These are phyloP conservation scores for Cryptococcus sp. DNA, from an alignment of 1,284 basidiomycete genomes.

Conservation along the genomic window DNA sequence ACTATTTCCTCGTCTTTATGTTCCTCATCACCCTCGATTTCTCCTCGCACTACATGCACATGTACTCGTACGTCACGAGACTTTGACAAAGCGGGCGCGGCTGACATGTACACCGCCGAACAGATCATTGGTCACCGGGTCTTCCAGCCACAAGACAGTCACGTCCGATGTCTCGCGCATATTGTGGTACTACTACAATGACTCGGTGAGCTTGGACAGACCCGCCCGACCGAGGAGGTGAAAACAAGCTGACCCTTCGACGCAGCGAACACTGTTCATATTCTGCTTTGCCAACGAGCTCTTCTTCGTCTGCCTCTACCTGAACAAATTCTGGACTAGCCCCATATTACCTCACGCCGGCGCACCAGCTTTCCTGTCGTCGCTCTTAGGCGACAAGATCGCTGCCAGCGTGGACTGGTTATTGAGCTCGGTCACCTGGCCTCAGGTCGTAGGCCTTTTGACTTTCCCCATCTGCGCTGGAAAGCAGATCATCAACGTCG, in stretches of 20 bases:
- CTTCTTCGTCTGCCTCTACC: conserved; percentile 94
- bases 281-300: conserved; percentile 97
- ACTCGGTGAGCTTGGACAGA: conserved; percentile 66
- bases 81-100: not conserved
- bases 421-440: conserved; percentile 67
- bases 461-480: conserved; percentile 72
- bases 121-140: conserved; percentile 91
- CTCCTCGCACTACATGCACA: conserved; percentile 99
- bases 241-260: no score
- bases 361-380: conserved; percentile 34
- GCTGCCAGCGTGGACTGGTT: conserved; percentile 33
- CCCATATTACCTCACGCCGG: conserved; percentile 39
- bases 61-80: conserved; percentile 81
- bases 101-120: not conserved
- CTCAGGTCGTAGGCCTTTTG: conserved; percentile 69
- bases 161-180: conserved; percentile 89
- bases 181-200: conserved; percentile 90
- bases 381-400: conserved; percentile 26
- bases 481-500: conserved; percentile 94
- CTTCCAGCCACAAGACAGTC: conserved; percentile 88
- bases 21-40: conserved; percentile 97
- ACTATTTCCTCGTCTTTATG: conserved; percentile 82
- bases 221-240: no score
- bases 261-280: conserved; percentile 78
- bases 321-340: conserved; percentile 79